Conservation (phyloP, 768 basidiomycete genomes). For the Rhizopogon rudus region DNA sequence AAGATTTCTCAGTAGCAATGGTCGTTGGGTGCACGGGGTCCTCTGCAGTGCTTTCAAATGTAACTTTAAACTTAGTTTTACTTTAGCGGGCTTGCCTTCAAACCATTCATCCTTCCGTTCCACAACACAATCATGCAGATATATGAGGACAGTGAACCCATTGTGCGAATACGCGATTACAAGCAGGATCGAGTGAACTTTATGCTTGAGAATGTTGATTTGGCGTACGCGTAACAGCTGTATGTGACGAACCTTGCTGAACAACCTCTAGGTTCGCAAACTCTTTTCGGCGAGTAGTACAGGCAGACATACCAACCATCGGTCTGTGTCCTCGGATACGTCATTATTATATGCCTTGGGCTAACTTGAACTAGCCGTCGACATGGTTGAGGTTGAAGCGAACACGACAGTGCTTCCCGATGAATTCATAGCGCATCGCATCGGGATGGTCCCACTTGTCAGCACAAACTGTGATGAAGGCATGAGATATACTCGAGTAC, state of each 20-base stretch:
- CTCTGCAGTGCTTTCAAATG: neutral
- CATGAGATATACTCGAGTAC: slow-evolving; percentile 72
- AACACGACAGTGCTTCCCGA: slow-evolving; percentile 95
- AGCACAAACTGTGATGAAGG: slow-evolving; percentile 87
- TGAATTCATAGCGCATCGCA: slow-evolving; percentile 94
- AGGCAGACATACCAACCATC: slow-evolving; percentile 95
- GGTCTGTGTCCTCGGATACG: slow-evolving; percentile 45
- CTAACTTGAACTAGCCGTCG: slow-evolving; percentile 63
- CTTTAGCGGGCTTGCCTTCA: neutral
- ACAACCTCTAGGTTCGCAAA: slow-evolving; percentile 73
- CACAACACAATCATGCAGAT: slow-evolving; percentile 24
- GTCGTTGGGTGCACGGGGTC: slow-evolving; percentile 19
- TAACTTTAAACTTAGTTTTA: no score
- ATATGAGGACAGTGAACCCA: slow-evolving; percentile 47
- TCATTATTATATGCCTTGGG: slow-evolving; percentile 3
- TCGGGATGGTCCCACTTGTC: slow-evolving; percentile 89
- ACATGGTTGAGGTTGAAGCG: slow-evolving; percentile 87
- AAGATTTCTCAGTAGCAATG: neutral
- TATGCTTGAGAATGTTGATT: slow-evolving; percentile 91
- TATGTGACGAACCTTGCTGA: slow-evolving; percentile 6
- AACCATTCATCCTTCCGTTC: neutral
- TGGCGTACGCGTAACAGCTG: slow-evolving; percentile 59
- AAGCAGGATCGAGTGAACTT: slow-evolving; percentile 87
- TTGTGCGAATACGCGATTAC: slow-evolving; percentile 79
- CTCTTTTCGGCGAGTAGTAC: slow-evolving; percentile 88